These are phyloP conservation scores for Claviceps arundinis DNA, from an alignment of 2,329 filamentous ascomycete species.

Conservation along the genomic window DNA sequence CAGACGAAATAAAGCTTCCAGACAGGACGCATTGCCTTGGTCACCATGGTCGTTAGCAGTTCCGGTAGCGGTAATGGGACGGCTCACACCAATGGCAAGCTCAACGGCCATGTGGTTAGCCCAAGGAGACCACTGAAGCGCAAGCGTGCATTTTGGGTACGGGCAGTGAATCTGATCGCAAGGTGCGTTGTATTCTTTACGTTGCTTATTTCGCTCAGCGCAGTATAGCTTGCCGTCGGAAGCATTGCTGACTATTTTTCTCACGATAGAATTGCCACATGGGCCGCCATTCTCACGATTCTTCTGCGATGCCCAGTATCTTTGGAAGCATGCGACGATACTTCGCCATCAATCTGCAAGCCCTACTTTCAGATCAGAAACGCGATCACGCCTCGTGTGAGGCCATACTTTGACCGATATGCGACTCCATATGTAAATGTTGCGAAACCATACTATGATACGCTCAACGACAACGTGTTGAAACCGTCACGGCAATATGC, in stretches of 20 bases:
- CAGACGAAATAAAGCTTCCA: not conserved
- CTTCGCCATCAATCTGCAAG: constrained; percentile 67
- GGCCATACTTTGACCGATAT: constrained; percentile 78
- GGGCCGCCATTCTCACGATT: constrained; percentile 73
- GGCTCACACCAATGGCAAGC: constrained; percentile 20
- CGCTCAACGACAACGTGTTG: constrained; percentile 50
- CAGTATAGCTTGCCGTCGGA: not conserved
- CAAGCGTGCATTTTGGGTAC: constrained; percentile 17
- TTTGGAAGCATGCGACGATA: constrained; percentile 50
- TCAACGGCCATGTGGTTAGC: constrained; percentile 16
- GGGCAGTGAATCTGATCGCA: constrained; percentile 35
- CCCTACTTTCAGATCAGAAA: constrained; percentile 60
- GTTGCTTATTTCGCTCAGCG: not conserved
- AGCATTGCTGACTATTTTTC: not conserved
- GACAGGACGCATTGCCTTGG: not conserved
- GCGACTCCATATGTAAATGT: constrained; percentile 70
- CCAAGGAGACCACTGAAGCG: constrained; percentile 12
- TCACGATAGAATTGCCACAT: constrained; percentile 54
- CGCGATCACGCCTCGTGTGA: constrained; percentile 55
- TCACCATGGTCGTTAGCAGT: constrained; percentile 20
- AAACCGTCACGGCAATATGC: constrained; percentile 54
- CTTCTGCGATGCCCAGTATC: constrained; percentile 71
- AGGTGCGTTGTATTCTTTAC: constrained; percentile 29
- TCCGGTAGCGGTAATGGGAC: constrained; percentile 26
- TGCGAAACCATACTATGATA: constrained; percentile 61